Percentiles rank a stretch among this genome's conserved stretches.
These are phyloP conservation scores for Tetragonia tetragonoides DNA, from an alignment of 148 eudicot genomes.

Conservation along the genomic window DNA sequence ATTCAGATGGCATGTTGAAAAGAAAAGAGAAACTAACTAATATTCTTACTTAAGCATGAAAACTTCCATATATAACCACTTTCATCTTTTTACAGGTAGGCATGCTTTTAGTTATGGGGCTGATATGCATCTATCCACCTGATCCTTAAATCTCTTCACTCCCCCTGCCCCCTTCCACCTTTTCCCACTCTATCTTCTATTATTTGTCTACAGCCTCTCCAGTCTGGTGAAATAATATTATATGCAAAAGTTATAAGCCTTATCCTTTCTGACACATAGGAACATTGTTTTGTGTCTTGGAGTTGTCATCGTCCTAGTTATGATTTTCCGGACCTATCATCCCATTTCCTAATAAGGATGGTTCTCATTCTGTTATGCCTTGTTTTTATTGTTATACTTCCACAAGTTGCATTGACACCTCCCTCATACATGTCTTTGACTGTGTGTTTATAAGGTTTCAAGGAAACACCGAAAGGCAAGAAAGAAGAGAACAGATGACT, in stretches of 20 bases:
- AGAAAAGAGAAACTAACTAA: neutral
- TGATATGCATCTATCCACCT: neutral
- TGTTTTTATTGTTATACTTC: neutral
- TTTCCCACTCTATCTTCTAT: neutral
- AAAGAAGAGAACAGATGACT: slow-evolving; percentile 42
- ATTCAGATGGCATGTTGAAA: neutral
- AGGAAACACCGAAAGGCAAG: slow-evolving; percentile 63
- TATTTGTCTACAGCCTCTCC: neutral
- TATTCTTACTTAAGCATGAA: neutral
- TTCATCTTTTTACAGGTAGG: neutral
- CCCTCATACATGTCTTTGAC: neutral
- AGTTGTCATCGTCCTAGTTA: neutral
- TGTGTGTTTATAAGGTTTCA: slow-evolving; percentile 57
- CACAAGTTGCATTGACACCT: too few relatives aligned
- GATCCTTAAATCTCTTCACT: neutral
- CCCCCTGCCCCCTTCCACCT: neutral
- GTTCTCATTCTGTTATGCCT: neutral
- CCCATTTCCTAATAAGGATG: neutral
- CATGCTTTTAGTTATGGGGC: neutral
- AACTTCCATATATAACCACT: neutral
- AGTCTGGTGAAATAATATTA: neutral
- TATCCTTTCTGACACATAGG: neutral
- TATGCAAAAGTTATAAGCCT: neutral
- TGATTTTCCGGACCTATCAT: neutral
- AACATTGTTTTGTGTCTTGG: neutral